Percentiles rank a stretch among this genome's conserved stretches.
Conservation (phyloP, 495 filamentous ascomycete genomes). For the Penicillium longicatenatum region DNA sequence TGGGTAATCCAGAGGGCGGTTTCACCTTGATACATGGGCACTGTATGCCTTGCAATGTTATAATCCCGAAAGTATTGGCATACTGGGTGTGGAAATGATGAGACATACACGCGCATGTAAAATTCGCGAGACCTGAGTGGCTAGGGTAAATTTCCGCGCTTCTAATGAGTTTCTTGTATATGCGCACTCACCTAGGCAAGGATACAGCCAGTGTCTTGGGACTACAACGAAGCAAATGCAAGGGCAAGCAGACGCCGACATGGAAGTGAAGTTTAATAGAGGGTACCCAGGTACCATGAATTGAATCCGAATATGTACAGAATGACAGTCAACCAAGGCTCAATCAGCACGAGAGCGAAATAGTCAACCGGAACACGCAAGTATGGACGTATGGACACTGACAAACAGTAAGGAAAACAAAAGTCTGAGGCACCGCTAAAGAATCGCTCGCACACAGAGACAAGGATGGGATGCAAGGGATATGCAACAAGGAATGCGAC, state of each 20-base stretch:
- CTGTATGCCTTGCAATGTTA: no score
- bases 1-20: no score
- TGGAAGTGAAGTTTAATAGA: neutral
- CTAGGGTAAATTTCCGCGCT: no score
- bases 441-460: conserved; percentile 23
- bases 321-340: conserved; percentile 3
- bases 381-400: conserved; percentile 8
- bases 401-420: neutral
- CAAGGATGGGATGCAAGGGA: conserved; percentile 12
- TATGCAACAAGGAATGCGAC: conserved; percentile 17
- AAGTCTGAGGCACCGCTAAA: conserved; percentile 21
- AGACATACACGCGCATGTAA: no score
- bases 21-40: no score
- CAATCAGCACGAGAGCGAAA: conserved; percentile 8
- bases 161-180: no score
- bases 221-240: neutral
- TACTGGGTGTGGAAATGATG: no score
- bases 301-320: conserved; percentile 7
- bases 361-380: neutral
- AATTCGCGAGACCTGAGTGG: no score
- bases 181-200: no score
- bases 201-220: no score
- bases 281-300: conserved; percentile 5
- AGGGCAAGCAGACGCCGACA: neutral
- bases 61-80: no score